Conservation (phyloP, 1,284 basidiomycete species). For the Apiotrichum gracile region DNA sequence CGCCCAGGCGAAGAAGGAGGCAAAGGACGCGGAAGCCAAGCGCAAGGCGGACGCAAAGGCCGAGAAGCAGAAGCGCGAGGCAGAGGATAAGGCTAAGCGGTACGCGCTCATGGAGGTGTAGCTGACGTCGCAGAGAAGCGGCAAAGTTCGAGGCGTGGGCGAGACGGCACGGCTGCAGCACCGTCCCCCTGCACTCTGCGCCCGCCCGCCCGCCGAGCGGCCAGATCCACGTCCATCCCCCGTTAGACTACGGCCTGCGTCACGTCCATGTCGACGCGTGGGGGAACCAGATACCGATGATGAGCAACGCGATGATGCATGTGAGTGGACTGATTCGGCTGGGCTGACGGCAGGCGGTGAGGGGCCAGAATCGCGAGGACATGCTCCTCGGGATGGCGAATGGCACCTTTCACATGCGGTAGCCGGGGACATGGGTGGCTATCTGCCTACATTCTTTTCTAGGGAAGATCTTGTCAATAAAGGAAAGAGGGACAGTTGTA, state of each 20-base stretch:
- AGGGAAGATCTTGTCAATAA: no score
- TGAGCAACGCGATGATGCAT: conserved; percentile 28
- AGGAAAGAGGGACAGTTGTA: no score
- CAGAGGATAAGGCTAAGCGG: conserved; percentile 10
- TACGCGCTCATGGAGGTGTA: background rate
- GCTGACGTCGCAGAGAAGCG: background rate
- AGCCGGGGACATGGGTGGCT: no score
- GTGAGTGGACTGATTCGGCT: background rate
- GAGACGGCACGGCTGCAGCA: conserved; percentile 2
- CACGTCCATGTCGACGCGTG: background rate
- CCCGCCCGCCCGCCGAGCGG: background rate
- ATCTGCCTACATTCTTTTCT: no score
- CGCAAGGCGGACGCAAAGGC: conserved; percentile 5
- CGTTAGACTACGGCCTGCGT: background rate
- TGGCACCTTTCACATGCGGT: background rate
- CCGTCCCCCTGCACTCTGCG: background rate
- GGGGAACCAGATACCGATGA: conserved; percentile 22
- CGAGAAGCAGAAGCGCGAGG: conserved; percentile 13
- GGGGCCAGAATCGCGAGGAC: background rate
- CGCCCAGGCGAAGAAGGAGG: background rate
- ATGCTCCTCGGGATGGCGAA: background rate
- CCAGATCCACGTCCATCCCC: background rate
- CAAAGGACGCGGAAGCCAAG: conserved; percentile 1
- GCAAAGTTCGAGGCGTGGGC: conserved; percentile 1
- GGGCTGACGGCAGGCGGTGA: background rate